Conservation (phyloP, 1,139 yeast genomes). For the Yamadazyma taylorii region DNA sequence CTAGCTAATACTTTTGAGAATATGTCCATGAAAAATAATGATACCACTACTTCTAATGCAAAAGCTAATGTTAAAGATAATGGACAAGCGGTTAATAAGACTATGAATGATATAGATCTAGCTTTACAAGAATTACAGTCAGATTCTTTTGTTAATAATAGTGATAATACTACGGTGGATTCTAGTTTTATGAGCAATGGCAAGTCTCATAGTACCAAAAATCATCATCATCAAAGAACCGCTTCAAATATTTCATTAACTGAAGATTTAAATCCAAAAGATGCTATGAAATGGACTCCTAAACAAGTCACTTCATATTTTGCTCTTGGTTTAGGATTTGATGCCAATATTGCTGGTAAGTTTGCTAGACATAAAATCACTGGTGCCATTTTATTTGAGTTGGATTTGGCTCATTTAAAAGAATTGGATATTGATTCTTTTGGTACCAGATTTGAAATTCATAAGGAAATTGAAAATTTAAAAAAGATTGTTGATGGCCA, state of each 20-base stretch:
- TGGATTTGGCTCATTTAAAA: constrained; percentile 82
- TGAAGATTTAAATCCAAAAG: constrained; percentile 47
- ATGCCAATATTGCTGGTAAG: constrained; percentile 66
- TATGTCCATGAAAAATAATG: constrained; percentile 11
- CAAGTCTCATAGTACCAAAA: constrained; percentile 3
- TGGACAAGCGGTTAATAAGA: constrained; percentile 42
- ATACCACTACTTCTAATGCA: constrained; percentile 2
- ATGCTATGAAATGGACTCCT: constrained; percentile 76
- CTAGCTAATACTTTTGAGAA: constrained; percentile 21
- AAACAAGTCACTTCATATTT: constrained; percentile 81
- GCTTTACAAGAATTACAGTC: constrained; percentile 73
- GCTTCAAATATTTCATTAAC: constrained; percentile 21
- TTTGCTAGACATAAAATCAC: constrained; percentile 87
- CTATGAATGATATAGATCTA: constrained; percentile 79
- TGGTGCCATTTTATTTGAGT: constrained; percentile 79
- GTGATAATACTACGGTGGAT: constrained; percentile 5
- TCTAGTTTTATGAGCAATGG: too few relatives aligned
- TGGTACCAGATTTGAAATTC: constrained; percentile 92
- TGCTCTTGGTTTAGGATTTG: constrained; percentile 66
- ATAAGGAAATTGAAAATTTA: constrained; percentile 81
- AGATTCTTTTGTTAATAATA: constrained; percentile 17
- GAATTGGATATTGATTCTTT: constrained; percentile 90
- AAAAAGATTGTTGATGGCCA: constrained; percentile 24
- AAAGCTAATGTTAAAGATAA: constrained; percentile 2
- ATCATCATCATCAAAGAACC: constrained; percentile 17